Conservation (phyloP, 352 stramenopile species). For the Globisporangium camurandrum region DNA sequence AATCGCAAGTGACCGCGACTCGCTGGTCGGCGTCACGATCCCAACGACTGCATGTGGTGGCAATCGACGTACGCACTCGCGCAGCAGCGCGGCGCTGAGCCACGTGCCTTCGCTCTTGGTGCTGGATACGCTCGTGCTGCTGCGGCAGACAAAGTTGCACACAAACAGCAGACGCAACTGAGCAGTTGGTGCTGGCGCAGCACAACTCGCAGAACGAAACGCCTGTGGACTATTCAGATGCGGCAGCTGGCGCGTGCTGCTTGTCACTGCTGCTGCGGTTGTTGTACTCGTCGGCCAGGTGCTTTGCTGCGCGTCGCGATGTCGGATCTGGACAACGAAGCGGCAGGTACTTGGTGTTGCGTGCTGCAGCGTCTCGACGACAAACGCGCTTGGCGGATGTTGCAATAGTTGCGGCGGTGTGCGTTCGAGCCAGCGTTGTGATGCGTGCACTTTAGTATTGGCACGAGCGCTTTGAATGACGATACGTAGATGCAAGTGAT, state of each 20-base stretch:
- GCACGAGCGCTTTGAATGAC: no score
- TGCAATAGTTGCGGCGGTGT: background rate
- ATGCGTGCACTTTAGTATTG: no score
- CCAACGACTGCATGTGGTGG: constrained; percentile 4
- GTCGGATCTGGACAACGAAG: constrained; percentile 8
- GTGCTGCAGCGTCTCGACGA: constrained; percentile 10
- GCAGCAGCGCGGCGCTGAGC: constrained; percentile 12
- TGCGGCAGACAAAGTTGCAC: constrained; percentile 24
- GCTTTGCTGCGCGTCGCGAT: background rate
- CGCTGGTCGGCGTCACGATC: constrained; percentile 4
- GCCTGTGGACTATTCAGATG: background rate
- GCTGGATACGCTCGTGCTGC: constrained; percentile 17
- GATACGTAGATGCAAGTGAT: constrained; percentile 3
- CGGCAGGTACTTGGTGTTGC: constrained; percentile 3
- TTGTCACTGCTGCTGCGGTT: background rate
- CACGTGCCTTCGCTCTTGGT: constrained; percentile 10
- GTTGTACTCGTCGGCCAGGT: no score
- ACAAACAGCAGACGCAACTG: constrained; percentile 16
- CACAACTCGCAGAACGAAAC: no score
- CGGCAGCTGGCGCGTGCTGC: background rate
- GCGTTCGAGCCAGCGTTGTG: background rate
- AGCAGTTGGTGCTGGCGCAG: no score
- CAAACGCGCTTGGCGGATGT: background rate
- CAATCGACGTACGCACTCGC: constrained; percentile 7
- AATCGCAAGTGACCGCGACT: no score